Base-by-base conservation (phyloP, 164 flowering plant species). In the Kingdonia uniflora region DNA sequence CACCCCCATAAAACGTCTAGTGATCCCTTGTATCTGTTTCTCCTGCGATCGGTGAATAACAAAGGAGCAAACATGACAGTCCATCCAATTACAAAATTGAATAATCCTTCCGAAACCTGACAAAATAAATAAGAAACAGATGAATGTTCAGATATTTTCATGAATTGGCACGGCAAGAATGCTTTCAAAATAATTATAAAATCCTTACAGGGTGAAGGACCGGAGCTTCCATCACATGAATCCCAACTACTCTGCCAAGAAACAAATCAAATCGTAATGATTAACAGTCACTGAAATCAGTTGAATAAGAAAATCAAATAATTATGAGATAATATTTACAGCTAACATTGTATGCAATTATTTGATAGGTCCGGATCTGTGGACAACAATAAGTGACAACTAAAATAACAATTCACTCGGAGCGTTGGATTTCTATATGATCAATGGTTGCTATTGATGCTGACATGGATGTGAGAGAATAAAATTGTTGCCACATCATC, bases 71-170 rank as follows among this genome's bases (percentile, higher is more conserved):
- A 92, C 95, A 92, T 73, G 67, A 88, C 67, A 2, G 96, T 92
- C 96, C 95, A 92, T 15, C 76, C 99, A 38, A 92, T 76, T 11
- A 92, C 99, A 73, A 92, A 84, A 72, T 92, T 92, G 80, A 92
- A 92, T 43, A 92, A 66, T 38, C 91, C 96, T 75, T 88, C 99
- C 45, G 85, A 65, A 71, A 77, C 65, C 96, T 87, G 80, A 58
- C 43, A 33, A 38, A 52, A 47, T 15, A 65, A 39, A 21, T 29
- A 29, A 29, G 35, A 47, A 47, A 24, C 23, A 17, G 49, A 45
- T 45, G 49, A 20, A 12, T 20, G 16, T 20, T 14, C 13, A 14
- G 49, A 45, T 20, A 19, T 49, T 49, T 29, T 29, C 35, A 29
- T 29, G 35, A 29, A 29, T 29, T 29, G 35, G 35, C 8, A 29